Conservation (phyloP, 345 rosid genomes). For the Excoecaria cochinchinensis region DNA sequence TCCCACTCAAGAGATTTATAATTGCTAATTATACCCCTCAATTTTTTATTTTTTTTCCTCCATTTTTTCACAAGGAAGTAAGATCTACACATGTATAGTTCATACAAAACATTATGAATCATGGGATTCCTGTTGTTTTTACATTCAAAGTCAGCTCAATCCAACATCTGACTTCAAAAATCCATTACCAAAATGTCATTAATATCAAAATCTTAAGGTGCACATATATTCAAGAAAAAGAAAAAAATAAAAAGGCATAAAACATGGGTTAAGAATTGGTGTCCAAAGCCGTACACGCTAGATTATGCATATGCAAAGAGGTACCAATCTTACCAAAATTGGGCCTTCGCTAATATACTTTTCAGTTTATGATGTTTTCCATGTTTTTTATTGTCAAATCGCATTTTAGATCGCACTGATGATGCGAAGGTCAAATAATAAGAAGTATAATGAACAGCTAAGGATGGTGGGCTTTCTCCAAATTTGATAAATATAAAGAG, state of each 20-base stretch:
- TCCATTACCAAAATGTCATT: neutral
- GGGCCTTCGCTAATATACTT: too few species aligned
- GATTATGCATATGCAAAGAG: neutral
- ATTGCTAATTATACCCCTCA: neutral
- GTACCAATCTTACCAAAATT: neutral
- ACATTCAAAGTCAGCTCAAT: neutral
- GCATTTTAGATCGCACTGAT: too few species aligned
- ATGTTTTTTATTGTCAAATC: too few species aligned
- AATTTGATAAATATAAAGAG: too few species aligned
- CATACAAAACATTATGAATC: neutral
- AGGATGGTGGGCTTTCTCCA: neutral
- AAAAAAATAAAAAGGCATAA: neutral
- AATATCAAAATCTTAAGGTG: neutral
- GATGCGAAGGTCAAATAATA: too few species aligned
- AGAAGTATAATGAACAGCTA: too few species aligned
- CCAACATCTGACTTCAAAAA: neutral
- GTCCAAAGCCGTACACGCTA: neutral
- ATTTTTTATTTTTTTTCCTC: neutral
- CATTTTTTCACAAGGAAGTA: neutral
- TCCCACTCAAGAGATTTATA: neutral
- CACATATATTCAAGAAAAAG: neutral
- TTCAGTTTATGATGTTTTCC: too few species aligned
- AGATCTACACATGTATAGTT: neutral
- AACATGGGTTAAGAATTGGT: neutral
- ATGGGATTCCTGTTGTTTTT: neutral